Evolutionary conservation across 768 basidiomycete species (phyloP).

Genomic region (Dioszegia aurantiaca): DNA sequence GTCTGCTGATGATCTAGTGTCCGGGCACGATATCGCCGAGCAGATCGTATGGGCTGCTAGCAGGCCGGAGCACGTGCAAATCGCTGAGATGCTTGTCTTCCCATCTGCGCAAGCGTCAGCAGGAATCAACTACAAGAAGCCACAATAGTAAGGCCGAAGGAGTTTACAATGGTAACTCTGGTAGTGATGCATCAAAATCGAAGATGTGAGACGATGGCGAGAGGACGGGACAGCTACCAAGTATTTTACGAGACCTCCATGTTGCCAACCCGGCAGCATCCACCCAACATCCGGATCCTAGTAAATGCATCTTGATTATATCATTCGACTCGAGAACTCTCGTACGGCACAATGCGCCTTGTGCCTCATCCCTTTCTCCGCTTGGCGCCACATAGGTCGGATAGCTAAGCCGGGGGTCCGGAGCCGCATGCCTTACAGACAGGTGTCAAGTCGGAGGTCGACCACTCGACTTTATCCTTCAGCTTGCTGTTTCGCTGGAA

Average conservation of each 20-base stretch:
- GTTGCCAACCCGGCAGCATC: too few relatives aligned
- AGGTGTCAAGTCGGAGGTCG: not conserved
- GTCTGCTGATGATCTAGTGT: constrained; percentile 57
- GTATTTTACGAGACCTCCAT: too few relatives aligned
- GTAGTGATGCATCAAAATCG: constrained; percentile 9
- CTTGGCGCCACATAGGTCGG: too few relatives aligned
- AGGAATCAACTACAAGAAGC: constrained; percentile 46
- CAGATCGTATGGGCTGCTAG: constrained; percentile 96
- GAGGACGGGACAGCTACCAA: too few relatives aligned
- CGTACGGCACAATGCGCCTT: too few relatives aligned
- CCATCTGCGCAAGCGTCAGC: constrained; percentile 53
- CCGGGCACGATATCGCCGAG: constrained; percentile 85
- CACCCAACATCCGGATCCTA: too few relatives aligned
- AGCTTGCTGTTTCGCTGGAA: not conserved
- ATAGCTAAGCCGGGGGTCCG: not conserved
- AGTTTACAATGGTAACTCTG: not conserved
- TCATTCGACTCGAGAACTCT: too few relatives aligned
- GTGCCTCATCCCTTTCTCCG: too few relatives aligned
- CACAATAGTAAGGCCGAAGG: constrained; percentile 1
- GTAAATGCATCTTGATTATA: too few relatives aligned
- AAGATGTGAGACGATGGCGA: not conserved
- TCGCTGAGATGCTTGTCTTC: constrained; percentile 54
- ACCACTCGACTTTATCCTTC: not conserved
- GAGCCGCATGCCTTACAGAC: not conserved
- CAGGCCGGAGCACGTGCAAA: constrained; percentile 85